phyloP scores from a whole-genome alignment of 306 rosid species.

The Neltuma alba region DNA sequence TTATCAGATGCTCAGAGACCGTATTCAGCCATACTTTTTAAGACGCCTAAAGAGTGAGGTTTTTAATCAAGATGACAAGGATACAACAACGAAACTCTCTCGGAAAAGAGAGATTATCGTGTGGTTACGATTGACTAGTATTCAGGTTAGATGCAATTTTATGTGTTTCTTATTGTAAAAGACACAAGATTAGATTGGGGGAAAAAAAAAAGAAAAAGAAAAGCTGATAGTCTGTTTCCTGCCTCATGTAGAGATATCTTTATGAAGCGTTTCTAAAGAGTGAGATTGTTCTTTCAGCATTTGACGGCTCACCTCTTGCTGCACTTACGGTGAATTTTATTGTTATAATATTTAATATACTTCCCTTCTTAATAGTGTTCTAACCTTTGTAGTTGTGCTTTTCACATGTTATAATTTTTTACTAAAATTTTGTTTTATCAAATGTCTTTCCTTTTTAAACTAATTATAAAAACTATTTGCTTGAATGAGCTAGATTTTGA shows the following conservation, averaged over 20 bases:
- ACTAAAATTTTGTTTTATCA: background rate
- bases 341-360: background rate
- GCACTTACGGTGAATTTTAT: background rate
- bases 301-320: background rate
- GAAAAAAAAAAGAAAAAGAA: no score
- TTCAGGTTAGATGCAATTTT: background rate
- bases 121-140: background rate
- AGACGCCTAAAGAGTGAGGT: conserved; percentile 1
- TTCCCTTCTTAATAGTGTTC: background rate
- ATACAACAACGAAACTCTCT: background rate
- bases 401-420: background rate
- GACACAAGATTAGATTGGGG: background rate
- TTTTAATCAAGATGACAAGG: background rate
- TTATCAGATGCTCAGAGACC: background rate
- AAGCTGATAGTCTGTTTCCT: background rate
- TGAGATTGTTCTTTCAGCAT: background rate
- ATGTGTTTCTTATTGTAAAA: background rate
- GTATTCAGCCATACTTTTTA: background rate
- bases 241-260: background rate
- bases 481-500: background rate
- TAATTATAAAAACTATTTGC: background rate
- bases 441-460: background rate
- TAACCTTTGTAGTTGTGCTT: background rate
- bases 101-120: background rate
- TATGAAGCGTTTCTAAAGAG: background rate